Base-by-base conservation (phyloP, 2,329 filamentous ascomycete species). In the Claviceps citrina region DNA sequence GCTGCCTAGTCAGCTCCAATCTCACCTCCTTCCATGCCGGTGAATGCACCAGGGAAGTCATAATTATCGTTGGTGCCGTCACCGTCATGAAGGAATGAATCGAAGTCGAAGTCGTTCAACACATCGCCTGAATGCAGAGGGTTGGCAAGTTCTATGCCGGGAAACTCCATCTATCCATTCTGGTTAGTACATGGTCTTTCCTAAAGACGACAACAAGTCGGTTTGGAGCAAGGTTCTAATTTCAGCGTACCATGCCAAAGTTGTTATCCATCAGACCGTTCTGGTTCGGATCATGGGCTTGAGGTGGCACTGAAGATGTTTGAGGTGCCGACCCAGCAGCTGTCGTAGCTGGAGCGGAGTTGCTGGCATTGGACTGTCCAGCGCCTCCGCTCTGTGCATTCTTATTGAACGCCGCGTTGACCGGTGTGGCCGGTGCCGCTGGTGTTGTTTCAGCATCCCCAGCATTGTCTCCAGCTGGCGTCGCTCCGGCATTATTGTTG, bases 91-190 rank as follows among this genome's bases (percentile, higher is more conserved):
- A 81, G 60, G 62, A 81, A 81, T 2, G 76, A 78, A 55, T 81
- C 76, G 48, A 81, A 66, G 46, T 81, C 76, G 49, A 81, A 81
- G 47, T 78, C 76, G 49, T 73, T 74, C 36, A 81, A 62, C 27
- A 79, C 75, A 51, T 79, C 69, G 40, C 59, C 60, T 5, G 66
- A 65, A 44, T 64, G 62, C 20, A 70, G 54, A 2, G 73, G 70
- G 46, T 76, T 72, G 40, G 68, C 64, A 53, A 76, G 71, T 41
- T 71, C 71, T 57, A 78, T 66, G 31, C 48, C 39, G 33, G 52
- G 54, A 41, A 73, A 73, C 42, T 68, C 64, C 53, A 61, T 61
- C 55, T 63, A 42, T n/a, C 15, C 7, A 40, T 10, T 9, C 20
- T n/a, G 5, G 34, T 46, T 40, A 51, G 50, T 35, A 46, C 26